Conservation (phyloP, 768 basidiomycete genomes). For the Multifurca ochricompacta region DNA sequence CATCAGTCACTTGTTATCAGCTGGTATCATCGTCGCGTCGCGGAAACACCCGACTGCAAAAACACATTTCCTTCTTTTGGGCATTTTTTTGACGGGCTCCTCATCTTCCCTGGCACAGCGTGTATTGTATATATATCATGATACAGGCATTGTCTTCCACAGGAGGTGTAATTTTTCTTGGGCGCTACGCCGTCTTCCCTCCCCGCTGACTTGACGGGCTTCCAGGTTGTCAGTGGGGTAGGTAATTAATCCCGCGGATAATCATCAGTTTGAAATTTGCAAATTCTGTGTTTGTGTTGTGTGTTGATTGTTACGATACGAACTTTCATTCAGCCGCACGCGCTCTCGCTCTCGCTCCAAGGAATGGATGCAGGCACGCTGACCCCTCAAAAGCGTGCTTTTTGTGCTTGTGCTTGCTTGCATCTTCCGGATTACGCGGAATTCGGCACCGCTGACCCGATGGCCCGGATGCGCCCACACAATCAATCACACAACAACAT, state of each 20-base stretch:
- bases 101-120: background rate
- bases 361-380: slow-evolving; percentile 17
- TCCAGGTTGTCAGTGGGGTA: background rate
- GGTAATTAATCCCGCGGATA: slow-evolving; percentile 10
- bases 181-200: slow-evolving; percentile 19
- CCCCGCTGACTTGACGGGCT: slow-evolving; percentile 6
- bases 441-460: background rate
- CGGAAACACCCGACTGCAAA: slow-evolving; percentile 16
- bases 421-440: slow-evolving; percentile 3
- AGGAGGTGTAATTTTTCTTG: background rate
- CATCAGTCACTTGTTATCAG: slow-evolving; percentile 49
- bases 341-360: slow-evolving; percentile 6
- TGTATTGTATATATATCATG: slow-evolving; percentile 5
- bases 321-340: too few relatives aligned
- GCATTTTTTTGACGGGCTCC: slow-evolving; percentile 7
- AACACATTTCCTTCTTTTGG: background rate
- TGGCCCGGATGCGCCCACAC: background rate
- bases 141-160: background rate
- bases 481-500: too few relatives aligned
- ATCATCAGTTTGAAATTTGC: slow-evolving; percentile 14
- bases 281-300: slow-evolving; percentile 13
- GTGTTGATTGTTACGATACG: slow-evolving; percentile 7
- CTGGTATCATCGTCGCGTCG: slow-evolving; percentile 15
- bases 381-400: background rate
- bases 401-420: too few relatives aligned